phyloP scores from a whole-genome alignment of 176 grass and related monocot species.

The Zizania latifolia region DNA sequence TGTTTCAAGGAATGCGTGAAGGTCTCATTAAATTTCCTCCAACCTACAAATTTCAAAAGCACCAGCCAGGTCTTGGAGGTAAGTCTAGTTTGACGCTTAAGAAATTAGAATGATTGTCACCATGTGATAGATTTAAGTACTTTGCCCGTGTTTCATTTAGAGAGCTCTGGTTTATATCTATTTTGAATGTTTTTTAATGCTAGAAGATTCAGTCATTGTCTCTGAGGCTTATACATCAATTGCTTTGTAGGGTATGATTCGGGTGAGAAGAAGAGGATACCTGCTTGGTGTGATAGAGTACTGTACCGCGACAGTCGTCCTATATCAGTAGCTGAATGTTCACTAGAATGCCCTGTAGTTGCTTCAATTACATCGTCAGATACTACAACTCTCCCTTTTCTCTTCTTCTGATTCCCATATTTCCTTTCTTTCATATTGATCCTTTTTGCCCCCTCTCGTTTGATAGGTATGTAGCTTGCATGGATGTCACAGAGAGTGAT shows the following conservation, averaged over 20 bases:
- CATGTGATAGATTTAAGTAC: neutral
- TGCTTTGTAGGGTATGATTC: constrained; percentile 85
- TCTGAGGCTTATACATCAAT: constrained; percentile 20
- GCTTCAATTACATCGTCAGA: constrained; percentile 80
- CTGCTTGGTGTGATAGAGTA: constrained; percentile 97
- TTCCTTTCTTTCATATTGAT: constrained; percentile 26
- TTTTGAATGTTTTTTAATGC: neutral
- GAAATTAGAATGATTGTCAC: constrained; percentile 4
- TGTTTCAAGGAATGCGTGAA: constrained; percentile 99
- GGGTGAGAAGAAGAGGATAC: constrained; percentile 91
- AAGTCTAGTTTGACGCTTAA: constrained; percentile 17
- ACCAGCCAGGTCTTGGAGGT: constrained; percentile 84
- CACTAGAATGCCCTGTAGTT: constrained; percentile 84
- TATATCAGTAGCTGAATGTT: constrained; percentile 76
- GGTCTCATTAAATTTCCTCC: constrained; percentile 96
- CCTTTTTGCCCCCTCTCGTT: constrained; percentile 20
- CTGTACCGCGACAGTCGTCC: constrained; percentile 88
- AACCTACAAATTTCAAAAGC: constrained; percentile 94
- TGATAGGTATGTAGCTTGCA: constrained; percentile 86
- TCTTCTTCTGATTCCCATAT: neutral
- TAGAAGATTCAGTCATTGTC: neutral
- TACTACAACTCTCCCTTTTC: constrained; percentile 17
- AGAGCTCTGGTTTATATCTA: neutral
- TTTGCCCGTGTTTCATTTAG: neutral
- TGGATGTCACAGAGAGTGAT: constrained; percentile 90